Evolutionary conservation across 495 filamentous ascomycete species (phyloP), one percentile per base, ranked within the genome.

Genomic region (Penicillium dipodomyicola): DNA sequence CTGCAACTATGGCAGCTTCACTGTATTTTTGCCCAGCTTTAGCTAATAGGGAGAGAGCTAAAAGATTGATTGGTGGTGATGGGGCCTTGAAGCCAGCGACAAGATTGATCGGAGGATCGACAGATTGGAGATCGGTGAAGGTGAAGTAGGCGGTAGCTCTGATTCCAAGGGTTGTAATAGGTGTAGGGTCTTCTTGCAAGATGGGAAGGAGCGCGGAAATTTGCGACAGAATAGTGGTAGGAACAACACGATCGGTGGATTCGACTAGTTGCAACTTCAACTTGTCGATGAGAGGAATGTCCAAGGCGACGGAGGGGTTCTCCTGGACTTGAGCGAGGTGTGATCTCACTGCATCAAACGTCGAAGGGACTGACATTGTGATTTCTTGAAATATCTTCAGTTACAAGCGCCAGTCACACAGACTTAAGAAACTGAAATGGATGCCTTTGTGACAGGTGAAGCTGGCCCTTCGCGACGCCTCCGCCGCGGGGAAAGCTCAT

Each of bases 1-100:
- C 81, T 8, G 86, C 85, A 11, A 94, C 79, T 49, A 87, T 84
- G 29, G 83, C 85, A 37, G 84, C 83, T 67, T 93, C 87, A 50
- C 75, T 77, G 3, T 83, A 77, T 22, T 70, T 69, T 11, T 72
- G 59, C 22, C 83, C 77, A 10, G 90, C 91, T 64, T 95, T 96
- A 58, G 80, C 78, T 45, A 96, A 71, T 51, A 96, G 68, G 3
- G 81, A 76, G 27, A 96, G 78, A 52, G 82, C 87, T 19, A 93
- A 79, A 11, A 86, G 63, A 63, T 93, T 91, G 63, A 88, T 83
- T 0, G 86, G 80, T 15, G 80, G 75, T 3, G 83, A 81, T 1
- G 85, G 80, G 4, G 85, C 83, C 40, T 74, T 72, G 45, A 91
- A 79, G 8, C 79, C 80, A 23, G 77, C 76, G 48, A 72, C 55